Evolutionary conservation across 257 asterid species (phyloP), one percentile per base, ranked within the genome.

Genomic region (Henckelia pumila): DNA sequence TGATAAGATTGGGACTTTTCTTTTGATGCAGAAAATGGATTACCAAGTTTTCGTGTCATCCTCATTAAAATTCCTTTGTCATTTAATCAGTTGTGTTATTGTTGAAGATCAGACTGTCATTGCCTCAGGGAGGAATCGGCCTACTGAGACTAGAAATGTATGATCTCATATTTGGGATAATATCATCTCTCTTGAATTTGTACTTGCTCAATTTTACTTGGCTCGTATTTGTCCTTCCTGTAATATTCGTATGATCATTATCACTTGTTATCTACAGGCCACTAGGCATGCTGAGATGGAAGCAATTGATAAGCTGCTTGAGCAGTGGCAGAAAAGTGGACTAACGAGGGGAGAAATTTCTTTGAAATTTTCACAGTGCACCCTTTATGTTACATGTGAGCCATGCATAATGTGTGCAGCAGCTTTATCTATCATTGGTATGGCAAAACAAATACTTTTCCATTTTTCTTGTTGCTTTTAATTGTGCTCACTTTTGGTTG

Each of bases 371-470:
- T 83, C 95, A 22, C 81, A 81, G 40, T 85, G 97, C 83, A 73
- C 63, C 19, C 91, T 93, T 35, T 90, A 88, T 69, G 97, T 90
- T 60, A 93, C 97, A 25, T 91, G 97, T 63, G 99, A 93, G 79
- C 99, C 97, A 14, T 94, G 96, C 70, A 88, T 94, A 83, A 94
- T 86, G 97, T 94, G 99, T 61, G 97, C 97, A 55, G 81, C 95
- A 21, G 95, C 95, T 56, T 77, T 90, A 61, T 88, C 99, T 19
- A 80, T 84, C 52, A 85, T 85, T 69, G 96, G 98, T 83, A 81
- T 64, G 79, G 52, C 56, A 22, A 58, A 26, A 68, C 35, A 66
- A 24, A 25, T 72, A 53, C 44, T 33, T 64, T 63, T 60, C 59
- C 70, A 40, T 37, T 50, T 37, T 69, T n/a, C 55, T 47, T 75